Percentiles rank a stretch among this genome's conserved stretches.
These are phyloP conservation scores for Neonothopanus nambi DNA, from an alignment of 1,284 basidiomycete genomes.

Conservation along the genomic window DNA sequence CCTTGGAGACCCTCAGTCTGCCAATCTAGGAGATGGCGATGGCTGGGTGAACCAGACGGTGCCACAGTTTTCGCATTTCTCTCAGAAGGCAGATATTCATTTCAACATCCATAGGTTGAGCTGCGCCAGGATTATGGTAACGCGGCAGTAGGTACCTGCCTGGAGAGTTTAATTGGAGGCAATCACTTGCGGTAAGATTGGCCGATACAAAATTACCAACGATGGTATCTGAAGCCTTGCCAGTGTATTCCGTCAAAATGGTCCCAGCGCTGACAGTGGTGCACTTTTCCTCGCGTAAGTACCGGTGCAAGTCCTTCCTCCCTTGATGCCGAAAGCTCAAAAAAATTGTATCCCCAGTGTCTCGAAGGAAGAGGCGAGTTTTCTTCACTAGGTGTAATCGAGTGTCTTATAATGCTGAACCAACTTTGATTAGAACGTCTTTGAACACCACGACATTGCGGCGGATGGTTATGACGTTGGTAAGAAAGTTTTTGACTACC, in stretches of 20 bases:
- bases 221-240: neutral
- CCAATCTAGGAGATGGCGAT: constrained; percentile 37
- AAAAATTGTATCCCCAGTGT: constrained; percentile 40
- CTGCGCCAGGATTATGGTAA: constrained; percentile 60
- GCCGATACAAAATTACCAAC: neutral
- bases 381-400: too few species aligned
- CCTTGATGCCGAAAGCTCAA: neutral
- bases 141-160: constrained; percentile 52
- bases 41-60: constrained; percentile 46
- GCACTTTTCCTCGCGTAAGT: constrained; percentile 60
- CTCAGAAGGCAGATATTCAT: constrained; percentile 18
- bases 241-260: constrained; percentile 57
- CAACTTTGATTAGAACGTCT: constrained; percentile 17
- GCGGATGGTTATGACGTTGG: constrained; percentile 60
- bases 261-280: constrained; percentile 50
- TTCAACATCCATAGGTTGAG: constrained; percentile 56
- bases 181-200: constrained; percentile 59
- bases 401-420: too few species aligned
- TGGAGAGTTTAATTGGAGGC: constrained; percentile 63
- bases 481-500: constrained; percentile 7
- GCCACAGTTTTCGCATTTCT: neutral
- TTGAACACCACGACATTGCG: constrained; percentile 48
- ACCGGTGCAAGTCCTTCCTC: constrained; percentile 34
- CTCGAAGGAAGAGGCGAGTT: constrained; percentile 52
- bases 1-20: constrained; percentile 43